Conservation (phyloP, 1,284 basidiomycete species). For the Boletus semigastroideus region DNA sequence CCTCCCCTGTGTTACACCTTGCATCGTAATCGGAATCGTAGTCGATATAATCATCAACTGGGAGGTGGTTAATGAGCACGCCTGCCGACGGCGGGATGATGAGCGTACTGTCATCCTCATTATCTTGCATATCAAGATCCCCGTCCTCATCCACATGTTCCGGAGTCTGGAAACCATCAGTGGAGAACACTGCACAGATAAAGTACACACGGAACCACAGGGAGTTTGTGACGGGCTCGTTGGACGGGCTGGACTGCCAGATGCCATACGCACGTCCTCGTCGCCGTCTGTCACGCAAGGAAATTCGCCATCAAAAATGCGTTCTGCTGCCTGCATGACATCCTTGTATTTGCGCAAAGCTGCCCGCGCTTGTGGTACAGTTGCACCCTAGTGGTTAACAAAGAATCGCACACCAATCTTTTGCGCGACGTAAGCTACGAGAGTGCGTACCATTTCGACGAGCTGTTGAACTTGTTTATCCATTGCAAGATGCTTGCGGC, state of each 20-base stretch:
- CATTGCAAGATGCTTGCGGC: constrained; percentile 28
- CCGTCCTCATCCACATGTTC: constrained; percentile 44
- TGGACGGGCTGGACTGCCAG: constrained; percentile 17
- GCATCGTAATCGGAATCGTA: constrained; percentile 76
- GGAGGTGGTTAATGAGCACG: constrained; percentile 14
- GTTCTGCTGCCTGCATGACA: constrained; percentile 88
- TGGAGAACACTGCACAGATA: neutral
- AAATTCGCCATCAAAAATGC: constrained; percentile 79
- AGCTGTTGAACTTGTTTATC: constrained; percentile 48
- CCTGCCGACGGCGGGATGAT: neutral
- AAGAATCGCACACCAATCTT: constrained; percentile 9
- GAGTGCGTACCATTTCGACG: constrained; percentile 53
- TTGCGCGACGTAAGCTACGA: neutral
- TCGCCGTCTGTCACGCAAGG: constrained; percentile 65
- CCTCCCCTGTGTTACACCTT: constrained; percentile 46
- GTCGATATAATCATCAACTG: constrained; percentile 62
- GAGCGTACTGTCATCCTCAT: constrained; percentile 53
- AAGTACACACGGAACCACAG: constrained; percentile 26
- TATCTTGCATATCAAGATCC: constrained; percentile 46
- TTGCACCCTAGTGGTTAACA: constrained; percentile 62
- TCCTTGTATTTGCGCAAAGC: constrained; percentile 78
- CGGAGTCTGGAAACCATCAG: constrained; percentile 49
- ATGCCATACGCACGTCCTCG: constrained; percentile 31
- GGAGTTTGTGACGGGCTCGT: constrained; percentile 31
- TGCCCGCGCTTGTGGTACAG: constrained; percentile 70